Evolutionary conservation across 352 stramenopile genomes (phyloP).

Genomic region (Thalassiosira tumida): DNA sequence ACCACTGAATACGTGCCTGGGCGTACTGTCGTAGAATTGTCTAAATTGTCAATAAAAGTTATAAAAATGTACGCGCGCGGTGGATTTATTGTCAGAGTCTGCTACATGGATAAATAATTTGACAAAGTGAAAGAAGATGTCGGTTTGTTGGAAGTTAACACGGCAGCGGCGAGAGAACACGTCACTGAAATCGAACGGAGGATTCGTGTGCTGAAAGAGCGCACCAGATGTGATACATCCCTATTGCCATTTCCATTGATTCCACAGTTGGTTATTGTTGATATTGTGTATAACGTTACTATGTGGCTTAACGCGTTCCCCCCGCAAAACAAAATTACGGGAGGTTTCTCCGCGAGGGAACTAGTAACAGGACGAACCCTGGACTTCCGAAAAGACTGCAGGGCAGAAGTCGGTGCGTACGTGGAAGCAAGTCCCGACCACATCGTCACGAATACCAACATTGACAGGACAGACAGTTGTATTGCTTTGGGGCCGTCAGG

Average conservation of each 20-base stretch:
- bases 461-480: background rate
- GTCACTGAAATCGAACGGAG: constrained; percentile 46
- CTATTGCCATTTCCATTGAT: background rate
- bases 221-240: background rate
- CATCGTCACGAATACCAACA: constrained; percentile 19
- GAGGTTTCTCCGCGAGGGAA: constrained; percentile 16
- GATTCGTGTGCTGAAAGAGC: constrained; percentile 53
- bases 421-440: constrained; percentile 24
- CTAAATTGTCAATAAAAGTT: background rate
- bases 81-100: constrained; percentile 26
- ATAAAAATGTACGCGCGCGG: constrained; percentile 12
- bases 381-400: constrained; percentile 26
- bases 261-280: background rate
- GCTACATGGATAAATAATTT: constrained; percentile 64
- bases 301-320: constrained; percentile 53
- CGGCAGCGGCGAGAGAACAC: constrained; percentile 34
- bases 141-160: background rate
- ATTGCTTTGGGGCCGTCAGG: background rate
- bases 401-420: constrained; percentile 47
- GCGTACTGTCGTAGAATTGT: constrained; percentile 19
- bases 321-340: background rate
- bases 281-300: background rate
- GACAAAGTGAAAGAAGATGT: constrained; percentile 28
- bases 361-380: constrained; percentile 36
- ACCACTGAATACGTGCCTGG: constrained; percentile 30